Conservation (phyloP, 163 green algal genomes). For the Prototheca wickerhamii region DNA sequence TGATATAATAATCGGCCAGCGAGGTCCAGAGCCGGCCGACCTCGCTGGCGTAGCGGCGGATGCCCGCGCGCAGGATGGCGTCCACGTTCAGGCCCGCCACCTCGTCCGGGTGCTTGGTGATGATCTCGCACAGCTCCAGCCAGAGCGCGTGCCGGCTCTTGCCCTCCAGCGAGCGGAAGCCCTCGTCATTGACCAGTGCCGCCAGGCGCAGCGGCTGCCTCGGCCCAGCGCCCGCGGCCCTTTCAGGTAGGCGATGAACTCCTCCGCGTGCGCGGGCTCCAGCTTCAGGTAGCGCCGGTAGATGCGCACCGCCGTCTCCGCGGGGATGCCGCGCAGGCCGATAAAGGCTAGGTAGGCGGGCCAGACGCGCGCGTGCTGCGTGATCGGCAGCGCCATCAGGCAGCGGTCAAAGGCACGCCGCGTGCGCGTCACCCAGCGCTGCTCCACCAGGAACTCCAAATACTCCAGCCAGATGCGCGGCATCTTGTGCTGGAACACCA, state of each 20-base stretch:
- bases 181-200: conserved; percentile 78
- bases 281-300: conserved; percentile 96
- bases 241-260: conserved; percentile 93
- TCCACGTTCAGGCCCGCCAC: conserved; percentile 74
- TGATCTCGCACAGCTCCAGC: conserved; percentile 96
- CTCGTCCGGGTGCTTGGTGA: conserved; percentile 83
- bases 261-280: conserved; percentile 89
- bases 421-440: conserved; percentile 59
- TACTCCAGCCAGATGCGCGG: conserved; percentile 92
- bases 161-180: conserved; percentile 80
- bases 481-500: conserved; percentile 99
- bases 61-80: conserved; percentile 85
- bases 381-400: conserved; percentile 88
- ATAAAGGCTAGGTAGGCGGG: conserved; percentile 91
- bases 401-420: conserved; percentile 80
- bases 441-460: conserved; percentile 70
- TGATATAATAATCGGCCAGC: conserved; percentile 96
- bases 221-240: conserved; percentile 60
- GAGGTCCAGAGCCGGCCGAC: conserved; percentile 91
- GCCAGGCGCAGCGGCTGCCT: conserved; percentile 76
- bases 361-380: conserved; percentile 94
- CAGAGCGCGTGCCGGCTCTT: conserved; percentile 95
- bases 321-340: conserved; percentile 66
- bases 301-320: conserved; percentile 49
- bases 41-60: conserved; percentile 70